Evolutionary conservation across 2,329 filamentous ascomycete species (phyloP), one percentile per base, ranked within the genome.

Genomic region (Trichothecium sympodiale): DNA sequence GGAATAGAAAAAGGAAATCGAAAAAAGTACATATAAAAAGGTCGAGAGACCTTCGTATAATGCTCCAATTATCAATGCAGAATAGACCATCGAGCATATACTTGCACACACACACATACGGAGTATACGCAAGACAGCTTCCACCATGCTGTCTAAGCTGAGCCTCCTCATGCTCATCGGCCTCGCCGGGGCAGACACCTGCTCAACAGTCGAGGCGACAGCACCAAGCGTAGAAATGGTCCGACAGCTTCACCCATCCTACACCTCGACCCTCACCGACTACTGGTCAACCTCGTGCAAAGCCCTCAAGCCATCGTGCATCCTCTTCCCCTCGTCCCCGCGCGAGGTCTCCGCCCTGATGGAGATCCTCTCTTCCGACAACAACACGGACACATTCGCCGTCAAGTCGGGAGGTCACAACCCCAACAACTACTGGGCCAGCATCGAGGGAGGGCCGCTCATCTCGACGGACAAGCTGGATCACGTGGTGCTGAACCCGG

Each of bases 321-420:
- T 66, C 36, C 53, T 68, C 31, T 57, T 59, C 30, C 69, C 70
- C 3, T 54, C 55, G 12, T 68, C 59, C 25, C 55, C 62, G 1
- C 52, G 63, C 14, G 68, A 77, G 45, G 68, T 77, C 28, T 60
- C 69, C 0, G 57, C 60, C 10, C 60, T 72, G 14, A 57, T 77
- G 29, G 60, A 57, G 17, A 55, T 67, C 18, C 58, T 77, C 12
- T 59, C 18, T 9, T 16, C 58, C 9, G 51, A 61, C 27, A 61
- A 61, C 29, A 32, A 34, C 17, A 56, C 60, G 25, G 66, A 65
- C 37, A 52, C 47, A 3, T 77, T 77, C 42, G 71, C 72, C 7
- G 52, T 73, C 43, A 69, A 71, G 43, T 67, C 67, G 7, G 73
- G 72, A 16, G 74, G 73, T 1, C 72, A 77, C 51, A 70, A 67